phyloP scores from a whole-genome alignment of 495 filamentous ascomycete genomes.

The Annulohypoxylon bovei region DNA sequence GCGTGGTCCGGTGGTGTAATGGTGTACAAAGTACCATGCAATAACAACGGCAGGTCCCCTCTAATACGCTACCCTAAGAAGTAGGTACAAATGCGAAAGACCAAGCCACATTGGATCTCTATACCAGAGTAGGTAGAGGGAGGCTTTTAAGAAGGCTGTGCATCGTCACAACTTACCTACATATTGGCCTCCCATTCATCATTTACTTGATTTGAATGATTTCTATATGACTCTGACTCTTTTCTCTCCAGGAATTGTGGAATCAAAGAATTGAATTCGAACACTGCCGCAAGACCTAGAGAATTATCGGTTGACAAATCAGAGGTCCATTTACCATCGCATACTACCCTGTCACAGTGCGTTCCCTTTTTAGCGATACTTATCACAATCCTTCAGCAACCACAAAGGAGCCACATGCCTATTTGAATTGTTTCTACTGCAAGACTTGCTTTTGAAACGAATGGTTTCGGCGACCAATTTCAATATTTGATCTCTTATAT shows the following conservation, averaged over 20 bases:
- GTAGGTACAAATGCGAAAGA: not conserved
- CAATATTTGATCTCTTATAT: not conserved
- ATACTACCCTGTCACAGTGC: slow-evolving; percentile 33
- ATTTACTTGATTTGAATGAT: slow-evolving; percentile 5
- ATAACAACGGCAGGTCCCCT: not conserved
- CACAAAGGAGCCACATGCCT: not conserved
- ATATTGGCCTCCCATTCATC: not conserved
- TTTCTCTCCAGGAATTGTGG: not conserved
- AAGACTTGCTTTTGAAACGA: slow-evolving; percentile 8
- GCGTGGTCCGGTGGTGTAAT: slow-evolving; percentile 33
- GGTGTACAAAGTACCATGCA: not conserved
- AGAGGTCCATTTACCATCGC: not conserved
- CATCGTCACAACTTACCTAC: not conserved
- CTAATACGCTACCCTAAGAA: not conserved
- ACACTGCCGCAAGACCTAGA: not conserved
- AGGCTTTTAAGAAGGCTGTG: slow-evolving; percentile 33
- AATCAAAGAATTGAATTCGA: not conserved
- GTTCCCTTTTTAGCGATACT: slow-evolving; percentile 17
- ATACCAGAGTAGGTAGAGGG: not conserved
- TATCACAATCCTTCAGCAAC: slow-evolving; percentile 29
- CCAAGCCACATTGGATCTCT: slow-evolving; percentile 31
- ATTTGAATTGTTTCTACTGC: not conserved
- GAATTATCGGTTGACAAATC: slow-evolving; percentile 1
- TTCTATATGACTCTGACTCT: not conserved
- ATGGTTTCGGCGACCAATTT: not conserved